These are phyloP conservation scores for Botrytis paeoniae DNA, from an alignment of 2,329 filamentous ascomycete species.

Conservation along the genomic window DNA sequence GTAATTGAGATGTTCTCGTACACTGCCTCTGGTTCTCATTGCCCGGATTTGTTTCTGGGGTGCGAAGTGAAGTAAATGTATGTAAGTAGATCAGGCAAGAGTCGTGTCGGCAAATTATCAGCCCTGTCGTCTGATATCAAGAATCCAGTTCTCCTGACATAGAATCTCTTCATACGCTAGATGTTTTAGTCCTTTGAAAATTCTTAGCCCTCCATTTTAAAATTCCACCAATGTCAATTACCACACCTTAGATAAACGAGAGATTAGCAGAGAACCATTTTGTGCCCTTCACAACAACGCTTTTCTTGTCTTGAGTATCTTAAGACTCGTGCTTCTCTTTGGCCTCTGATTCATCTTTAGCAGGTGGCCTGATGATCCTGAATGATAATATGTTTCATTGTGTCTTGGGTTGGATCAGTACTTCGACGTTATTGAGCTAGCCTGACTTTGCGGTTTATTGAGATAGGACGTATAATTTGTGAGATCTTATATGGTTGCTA, in stretches of 20 bases:
- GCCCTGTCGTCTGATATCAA: background rate
- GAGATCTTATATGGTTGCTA: background rate
- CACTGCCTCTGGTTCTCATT: background rate
- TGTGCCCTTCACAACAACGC: too few species aligned
- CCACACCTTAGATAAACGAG: background rate
- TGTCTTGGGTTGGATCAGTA: background rate
- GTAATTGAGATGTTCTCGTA: background rate
- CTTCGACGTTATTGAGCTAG: background rate
- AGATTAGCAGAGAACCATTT: too few species aligned
- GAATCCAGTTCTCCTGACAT: background rate
- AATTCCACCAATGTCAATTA: background rate
- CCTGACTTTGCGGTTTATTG: background rate
- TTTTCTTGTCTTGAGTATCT: too few species aligned
- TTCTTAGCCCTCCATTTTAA: background rate
- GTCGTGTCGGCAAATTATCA: background rate
- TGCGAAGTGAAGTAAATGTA: background rate
- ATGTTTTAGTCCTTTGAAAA: background rate
- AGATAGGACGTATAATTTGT: background rate
- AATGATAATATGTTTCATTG: background rate
- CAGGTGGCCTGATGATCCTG: background rate
- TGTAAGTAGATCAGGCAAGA: background rate
- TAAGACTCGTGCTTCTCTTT: background rate
- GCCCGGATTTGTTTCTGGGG: fast-evolving
- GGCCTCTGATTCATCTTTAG: background rate
- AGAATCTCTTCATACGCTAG: background rate